phyloP scores from a whole-genome alignment of 176 grass and related monocot species.

The Oryza glaberrima region DNA sequence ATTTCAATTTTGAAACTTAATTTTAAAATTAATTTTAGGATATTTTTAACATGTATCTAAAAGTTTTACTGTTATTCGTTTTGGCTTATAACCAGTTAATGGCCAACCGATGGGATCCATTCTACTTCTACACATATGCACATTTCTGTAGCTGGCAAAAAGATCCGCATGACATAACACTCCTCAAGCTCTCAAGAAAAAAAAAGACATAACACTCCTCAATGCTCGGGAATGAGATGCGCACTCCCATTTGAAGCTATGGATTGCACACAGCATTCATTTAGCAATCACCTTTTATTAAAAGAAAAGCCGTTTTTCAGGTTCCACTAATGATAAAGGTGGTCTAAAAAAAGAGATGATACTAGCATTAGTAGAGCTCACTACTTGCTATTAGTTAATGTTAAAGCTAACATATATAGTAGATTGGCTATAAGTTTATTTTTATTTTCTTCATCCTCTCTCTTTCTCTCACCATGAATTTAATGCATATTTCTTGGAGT shows the following conservation, averaged over 20 bases:
- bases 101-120: too few relatives aligned
- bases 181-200: neutral
- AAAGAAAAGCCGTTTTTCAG: neutral
- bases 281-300: neutral
- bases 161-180: neutral
- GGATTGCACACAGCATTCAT: neutral
- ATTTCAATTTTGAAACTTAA: too few relatives aligned
- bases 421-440: too few relatives aligned
- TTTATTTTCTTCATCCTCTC: too few relatives aligned
- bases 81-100: too few relatives aligned
- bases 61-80: too few relatives aligned
- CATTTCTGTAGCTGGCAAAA: neutral
- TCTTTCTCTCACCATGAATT: too few relatives aligned
- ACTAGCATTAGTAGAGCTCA: neutral
- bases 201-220: neutral
- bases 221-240: neutral
- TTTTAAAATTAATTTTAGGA: too few relatives aligned
- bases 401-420: too few relatives aligned
- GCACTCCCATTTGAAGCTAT: neutral
- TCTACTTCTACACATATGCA: neutral
- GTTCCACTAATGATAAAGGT: constrained; percentile 15
- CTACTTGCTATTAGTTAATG: too few relatives aligned
- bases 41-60: too few relatives aligned
- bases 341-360: neutral
- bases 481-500: too few relatives aligned